Conservation (phyloP, 2,329 filamentous ascomycete species). For the Boeremia lycopersici region DNA sequence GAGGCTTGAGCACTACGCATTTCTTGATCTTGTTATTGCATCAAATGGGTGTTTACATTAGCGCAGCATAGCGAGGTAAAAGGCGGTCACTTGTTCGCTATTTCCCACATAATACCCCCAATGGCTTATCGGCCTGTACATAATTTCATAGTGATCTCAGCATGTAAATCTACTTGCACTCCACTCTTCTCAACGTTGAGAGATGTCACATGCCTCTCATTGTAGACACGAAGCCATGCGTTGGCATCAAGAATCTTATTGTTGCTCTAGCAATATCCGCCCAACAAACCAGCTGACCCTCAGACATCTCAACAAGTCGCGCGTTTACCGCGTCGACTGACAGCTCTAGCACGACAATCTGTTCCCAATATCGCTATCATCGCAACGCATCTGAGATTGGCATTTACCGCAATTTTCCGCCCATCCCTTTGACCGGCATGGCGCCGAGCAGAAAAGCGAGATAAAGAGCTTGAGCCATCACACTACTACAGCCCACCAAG, state of each 20-base stretch:
- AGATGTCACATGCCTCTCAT: too few species aligned
- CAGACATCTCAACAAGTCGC: too few species aligned
- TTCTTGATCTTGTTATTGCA: conserved; percentile 3
- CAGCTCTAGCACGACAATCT: not conserved
- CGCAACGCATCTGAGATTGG: not conserved
- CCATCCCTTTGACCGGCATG: conserved; percentile 11
- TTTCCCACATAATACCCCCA: not conserved
- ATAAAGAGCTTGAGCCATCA: not conserved
- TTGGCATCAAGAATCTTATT: too few species aligned
- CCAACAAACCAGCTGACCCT: too few species aligned
- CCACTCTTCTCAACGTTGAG: too few species aligned
- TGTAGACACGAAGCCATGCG: too few species aligned
- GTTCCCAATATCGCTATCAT: not conserved
- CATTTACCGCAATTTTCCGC: conserved; percentile 6
- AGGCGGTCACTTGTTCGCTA: not conserved
- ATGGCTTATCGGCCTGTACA: too few species aligned
- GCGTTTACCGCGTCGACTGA: not conserved
- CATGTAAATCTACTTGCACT: too few species aligned
- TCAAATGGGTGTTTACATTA: conserved; percentile 16
- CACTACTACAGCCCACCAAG: not conserved
- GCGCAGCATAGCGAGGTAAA: conserved; percentile 16
- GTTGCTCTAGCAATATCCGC: too few species aligned
- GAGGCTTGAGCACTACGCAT: conserved; percentile 20
- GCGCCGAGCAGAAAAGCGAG: conserved; percentile 14
- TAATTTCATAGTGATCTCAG: too few species aligned